phyloP scores from a whole-genome alignment of 179 eudicot species.

The Carnegiea gigantea region DNA sequence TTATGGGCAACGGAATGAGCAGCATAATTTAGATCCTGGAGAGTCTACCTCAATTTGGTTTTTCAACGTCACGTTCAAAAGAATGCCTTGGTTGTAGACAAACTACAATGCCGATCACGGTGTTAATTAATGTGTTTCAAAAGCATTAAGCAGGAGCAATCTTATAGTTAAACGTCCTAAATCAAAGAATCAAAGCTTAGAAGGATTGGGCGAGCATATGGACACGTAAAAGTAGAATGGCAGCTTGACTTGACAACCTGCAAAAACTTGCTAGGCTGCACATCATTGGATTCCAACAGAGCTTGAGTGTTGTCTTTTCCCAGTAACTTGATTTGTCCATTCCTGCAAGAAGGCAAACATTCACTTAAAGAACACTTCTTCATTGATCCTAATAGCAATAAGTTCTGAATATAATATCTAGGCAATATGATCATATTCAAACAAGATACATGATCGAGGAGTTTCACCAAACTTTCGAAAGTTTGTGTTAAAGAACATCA shows the following conservation, averaged over 20 bases:
- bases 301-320: constrained; percentile 79
- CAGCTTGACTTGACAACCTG: constrained; percentile 41
- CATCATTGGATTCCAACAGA: constrained; percentile 63
- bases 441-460: not conserved
- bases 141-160: not conserved
- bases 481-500: not conserved
- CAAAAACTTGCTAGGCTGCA: constrained; percentile 70
- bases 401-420: not conserved
- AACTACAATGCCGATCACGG: constrained; percentile 51
- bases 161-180: not conserved
- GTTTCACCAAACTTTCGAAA: not conserved
- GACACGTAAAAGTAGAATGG: not conserved
- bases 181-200: not conserved
- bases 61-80: constrained; percentile 59
- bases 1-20: constrained; percentile 1
- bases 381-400: not conserved
- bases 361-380: not conserved
- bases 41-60: constrained; percentile 81
- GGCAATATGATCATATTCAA: no score
- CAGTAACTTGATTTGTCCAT: constrained; percentile 76
- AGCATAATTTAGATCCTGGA: not conserved
- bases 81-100: constrained; percentile 66
- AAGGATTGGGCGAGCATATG: not conserved
- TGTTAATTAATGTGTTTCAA: constrained; percentile 2
- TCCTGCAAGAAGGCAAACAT: constrained; percentile 40